Evolutionary conservation across 371 early-diverging fungal genomes (phyloP), one percentile per base, ranked within the genome.

Genomic region (Mucor saturninus): DNA sequence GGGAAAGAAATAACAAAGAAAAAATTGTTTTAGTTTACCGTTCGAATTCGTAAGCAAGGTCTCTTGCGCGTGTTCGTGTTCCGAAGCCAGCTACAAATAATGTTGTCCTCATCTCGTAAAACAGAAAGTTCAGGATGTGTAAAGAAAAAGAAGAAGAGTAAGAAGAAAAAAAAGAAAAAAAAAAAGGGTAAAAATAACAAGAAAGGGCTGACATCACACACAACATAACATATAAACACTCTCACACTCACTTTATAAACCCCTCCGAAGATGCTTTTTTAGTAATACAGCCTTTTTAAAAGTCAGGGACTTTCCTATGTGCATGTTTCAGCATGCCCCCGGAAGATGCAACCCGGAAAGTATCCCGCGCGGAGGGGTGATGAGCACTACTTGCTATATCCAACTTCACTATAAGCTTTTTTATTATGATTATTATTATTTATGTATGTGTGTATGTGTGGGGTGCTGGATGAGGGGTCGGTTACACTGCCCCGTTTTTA

Each of bases 31-130:
- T 50, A 30, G 50, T 50, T 50, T 50, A 91, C 91, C 92, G 80
- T 80, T 93, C 92, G 75, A 93, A 93, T 61, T 93, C 93, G 72
- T 91, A 90, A 31, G 92, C 92, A 35, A 93, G 82, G 71, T 92
- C 91, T 73, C 86, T 79, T 14, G 93, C 93, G 35, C 92, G 83
- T 52, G 87, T 89, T 60, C 85, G 77, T 39, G 80, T 64, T 43
- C 84, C 77, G 77, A 93, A 86, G 32, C 93, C 93, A 52, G 90
- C 90, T 53, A 88, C 87, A 67, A 90, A 91, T 45, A 93, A 80
- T 8, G 89, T 89, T 26, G 84, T 74, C 58, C 61, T 73, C 75
- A 75, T 77, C n/a, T 56, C 15, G 15, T 46, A 31, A 14, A 28
- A 13, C 13, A 30, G 6, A 31, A 2, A 56, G 32, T 48, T 15